Evolutionary conservation across 2,329 filamentous ascomycete genomes (phyloP).

Genomic region (Talaromyces sp.): DNA sequence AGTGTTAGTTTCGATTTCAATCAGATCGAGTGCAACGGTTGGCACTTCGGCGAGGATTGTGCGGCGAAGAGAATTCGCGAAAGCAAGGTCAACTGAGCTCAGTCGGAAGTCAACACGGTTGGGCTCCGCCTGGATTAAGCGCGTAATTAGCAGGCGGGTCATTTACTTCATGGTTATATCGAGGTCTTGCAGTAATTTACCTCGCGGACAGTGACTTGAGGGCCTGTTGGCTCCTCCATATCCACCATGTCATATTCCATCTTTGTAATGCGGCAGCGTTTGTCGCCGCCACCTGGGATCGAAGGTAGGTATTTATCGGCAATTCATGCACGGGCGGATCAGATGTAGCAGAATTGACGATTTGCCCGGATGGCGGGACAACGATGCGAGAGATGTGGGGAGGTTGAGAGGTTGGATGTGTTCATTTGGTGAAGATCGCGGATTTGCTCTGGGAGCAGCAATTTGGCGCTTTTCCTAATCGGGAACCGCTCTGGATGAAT

Average conservation of each 20-base stretch:
- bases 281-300: slow-evolving; percentile 24
- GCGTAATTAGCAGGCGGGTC: neutral
- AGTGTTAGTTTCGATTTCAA: slow-evolving; percentile 89
- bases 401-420: slow-evolving; percentile 9
- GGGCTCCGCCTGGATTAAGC: slow-evolving; percentile 65
- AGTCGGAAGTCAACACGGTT: slow-evolving; percentile 90
- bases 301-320: slow-evolving; percentile 9
- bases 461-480: slow-evolving; percentile 29
- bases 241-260: slow-evolving; percentile 54
- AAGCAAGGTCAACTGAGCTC: slow-evolving; percentile 82
- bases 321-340: neutral
- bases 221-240: slow-evolving; percentile 45
- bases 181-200: slow-evolving; percentile 32
- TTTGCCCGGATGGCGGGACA: neutral
- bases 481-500: slow-evolving; percentile 10
- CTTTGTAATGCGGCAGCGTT: slow-evolving; percentile 26
- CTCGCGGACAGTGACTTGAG: slow-evolving; percentile 53
- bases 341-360: neutral
- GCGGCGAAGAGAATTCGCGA: slow-evolving; percentile 90
- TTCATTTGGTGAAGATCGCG: slow-evolving; percentile 19
- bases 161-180: no score
- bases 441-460: slow-evolving; percentile 27
- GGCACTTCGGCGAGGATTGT: slow-evolving; percentile 92
- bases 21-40: slow-evolving; percentile 90
- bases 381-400: slow-evolving; percentile 1